These are phyloP conservation scores for Chenopodium album DNA, from an alignment of 148 eudicot genomes.

Conservation along the genomic window DNA sequence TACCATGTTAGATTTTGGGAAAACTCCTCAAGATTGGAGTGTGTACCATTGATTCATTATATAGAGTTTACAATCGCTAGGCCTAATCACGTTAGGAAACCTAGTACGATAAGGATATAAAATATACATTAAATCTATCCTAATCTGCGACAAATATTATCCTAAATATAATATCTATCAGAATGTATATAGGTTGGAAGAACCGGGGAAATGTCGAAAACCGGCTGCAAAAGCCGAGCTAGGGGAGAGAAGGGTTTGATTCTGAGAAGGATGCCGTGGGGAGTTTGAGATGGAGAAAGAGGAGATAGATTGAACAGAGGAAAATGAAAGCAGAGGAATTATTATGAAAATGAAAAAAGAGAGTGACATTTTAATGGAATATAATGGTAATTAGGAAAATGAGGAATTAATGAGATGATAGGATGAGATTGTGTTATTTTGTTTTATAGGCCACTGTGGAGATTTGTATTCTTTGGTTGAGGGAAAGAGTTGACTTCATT, in stretches of 20 bases:
- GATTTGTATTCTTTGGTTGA: too few relatives aligned
- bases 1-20: too few relatives aligned
- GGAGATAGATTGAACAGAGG: constrained; percentile 28
- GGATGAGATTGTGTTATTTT: neutral
- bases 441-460: too few relatives aligned
- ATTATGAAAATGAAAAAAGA: constrained; percentile 4
- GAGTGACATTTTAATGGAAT: neutral
- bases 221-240: constrained; percentile 62
- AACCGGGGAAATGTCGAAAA: constrained; percentile 31
- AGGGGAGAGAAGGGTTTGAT: constrained; percentile 50
- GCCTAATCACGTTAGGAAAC: too few relatives aligned
- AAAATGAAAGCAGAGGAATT: neutral
- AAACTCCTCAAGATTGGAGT: too few relatives aligned
- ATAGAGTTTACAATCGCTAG: too few relatives aligned
- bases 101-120: too few relatives aligned
- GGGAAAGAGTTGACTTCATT: too few relatives aligned
- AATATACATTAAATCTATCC: too few relatives aligned
- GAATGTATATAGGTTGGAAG: constrained; percentile 42
- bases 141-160: too few relatives aligned
- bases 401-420: neutral
- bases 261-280: constrained; percentile 56
- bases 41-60: too few relatives aligned
- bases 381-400: neutral
- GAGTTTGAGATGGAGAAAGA: constrained; percentile 38
- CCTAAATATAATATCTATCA: too few relatives aligned